Percentiles rank a stretch among this genome's conserved stretches.
These are phyloP conservation scores for Oehlia diaphana DNA, from an alignment of 192 early-diverging fungal species.

Conservation along the genomic window DNA sequence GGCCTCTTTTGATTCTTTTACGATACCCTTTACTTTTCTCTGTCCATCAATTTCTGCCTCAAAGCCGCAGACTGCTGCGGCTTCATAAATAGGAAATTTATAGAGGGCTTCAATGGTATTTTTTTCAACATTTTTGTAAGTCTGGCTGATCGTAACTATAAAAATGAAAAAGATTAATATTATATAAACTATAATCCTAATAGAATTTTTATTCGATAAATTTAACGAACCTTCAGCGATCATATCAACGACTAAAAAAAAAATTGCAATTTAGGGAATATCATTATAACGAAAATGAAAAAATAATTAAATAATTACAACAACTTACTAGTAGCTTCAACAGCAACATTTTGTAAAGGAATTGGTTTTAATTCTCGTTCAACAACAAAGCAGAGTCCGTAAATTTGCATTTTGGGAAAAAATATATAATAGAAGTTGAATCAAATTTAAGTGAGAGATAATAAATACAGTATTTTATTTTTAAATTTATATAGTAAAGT, in stretches of 20 bases:
- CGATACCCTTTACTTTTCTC: conserved; percentile 9
- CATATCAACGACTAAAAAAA: conserved; percentile 27
- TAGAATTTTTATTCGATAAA: neutral
- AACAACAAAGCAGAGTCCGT: too few relatives aligned
- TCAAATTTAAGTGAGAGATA: too few relatives aligned
- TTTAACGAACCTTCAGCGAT: conserved; percentile 15
- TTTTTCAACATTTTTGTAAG: conserved; percentile 22
- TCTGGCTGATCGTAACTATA: conserved; percentile 17
- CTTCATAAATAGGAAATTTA: conserved; percentile 21
- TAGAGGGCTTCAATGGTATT: conserved; percentile 19
- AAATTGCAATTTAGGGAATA: neutral
- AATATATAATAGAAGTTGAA: too few relatives aligned
- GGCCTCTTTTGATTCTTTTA: conserved; percentile 20
- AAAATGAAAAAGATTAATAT: too few relatives aligned
- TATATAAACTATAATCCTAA: too few relatives aligned
- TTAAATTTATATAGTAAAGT: too few relatives aligned
- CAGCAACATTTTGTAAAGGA: conserved; percentile 18
- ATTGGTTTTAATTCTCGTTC: neutral
- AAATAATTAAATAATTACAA: too few relatives aligned
- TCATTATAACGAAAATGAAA: too few relatives aligned
- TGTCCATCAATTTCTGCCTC: conserved; percentile 20
- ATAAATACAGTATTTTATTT: too few relatives aligned
- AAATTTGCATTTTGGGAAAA: too few relatives aligned
- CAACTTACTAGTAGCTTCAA: conserved; percentile 17
- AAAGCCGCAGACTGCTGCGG: conserved; percentile 15